Evolutionary conservation across 768 basidiomycete species (phyloP).

Genomic region (Lentinula aciculospora): DNA sequence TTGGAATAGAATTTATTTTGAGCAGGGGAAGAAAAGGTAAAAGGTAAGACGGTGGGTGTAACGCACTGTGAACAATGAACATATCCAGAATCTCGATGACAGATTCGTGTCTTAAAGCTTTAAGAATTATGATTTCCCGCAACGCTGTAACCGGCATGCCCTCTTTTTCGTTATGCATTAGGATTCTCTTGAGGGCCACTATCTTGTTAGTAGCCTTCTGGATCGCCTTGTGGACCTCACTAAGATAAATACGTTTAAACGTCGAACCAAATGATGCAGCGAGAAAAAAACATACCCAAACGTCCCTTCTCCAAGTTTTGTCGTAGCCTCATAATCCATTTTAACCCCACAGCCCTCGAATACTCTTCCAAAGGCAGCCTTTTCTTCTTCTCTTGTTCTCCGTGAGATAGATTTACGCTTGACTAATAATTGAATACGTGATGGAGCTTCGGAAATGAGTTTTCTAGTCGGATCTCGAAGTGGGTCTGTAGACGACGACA

Average conservation of each 20-base stretch:
- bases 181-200: slow-evolving; percentile 90
- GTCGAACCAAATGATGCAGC: background rate
- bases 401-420: slow-evolving; percentile 14
- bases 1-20: no score
- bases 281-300: slow-evolving; percentile 66
- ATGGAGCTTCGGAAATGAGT: slow-evolving; percentile 3
- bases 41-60: slow-evolving; percentile 5
- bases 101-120: slow-evolving; percentile 79
- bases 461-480: background rate
- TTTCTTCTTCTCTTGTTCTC: slow-evolving; percentile 60
- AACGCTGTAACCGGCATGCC: slow-evolving; percentile 96
- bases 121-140: slow-evolving; percentile 95
- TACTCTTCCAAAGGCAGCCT: slow-evolving; percentile 56
- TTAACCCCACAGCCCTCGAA: slow-evolving; percentile 71
- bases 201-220: slow-evolving; percentile 51
- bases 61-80: slow-evolving; percentile 77
- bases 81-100: slow-evolving; percentile 89
- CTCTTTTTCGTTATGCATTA: slow-evolving; percentile 96
- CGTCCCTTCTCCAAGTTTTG: slow-evolving; percentile 93
- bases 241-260: slow-evolving; percentile 22
- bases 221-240: slow-evolving; percentile 88
- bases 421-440: background rate
- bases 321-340: slow-evolving; percentile 72
- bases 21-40: background rate
- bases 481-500: background rate